A percentile compares a stretch with the other conserved stretches of the same genome.
These are phyloP conservation scores for Aquilaria malaccensis DNA, from an alignment of 345 rosid species.

Conservation along the genomic window DNA sequence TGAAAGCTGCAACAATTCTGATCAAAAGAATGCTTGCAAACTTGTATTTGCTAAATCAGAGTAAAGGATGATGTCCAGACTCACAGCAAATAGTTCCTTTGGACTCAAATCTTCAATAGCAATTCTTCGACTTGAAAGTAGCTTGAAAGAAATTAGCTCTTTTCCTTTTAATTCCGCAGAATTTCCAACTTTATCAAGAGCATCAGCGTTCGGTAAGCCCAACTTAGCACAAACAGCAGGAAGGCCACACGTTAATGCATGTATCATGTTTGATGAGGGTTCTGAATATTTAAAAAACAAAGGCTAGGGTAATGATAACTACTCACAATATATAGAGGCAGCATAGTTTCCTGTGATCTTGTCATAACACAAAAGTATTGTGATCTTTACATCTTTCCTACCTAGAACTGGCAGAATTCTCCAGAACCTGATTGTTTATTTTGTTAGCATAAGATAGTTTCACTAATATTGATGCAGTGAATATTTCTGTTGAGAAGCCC, in stretches of 20 bases:
- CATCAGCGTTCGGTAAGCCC: conserved; percentile 40
- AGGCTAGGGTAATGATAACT: no score
- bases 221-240: conserved; percentile 54
- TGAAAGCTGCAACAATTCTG: conserved; percentile 58
- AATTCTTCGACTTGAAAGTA: conserved; percentile 24
- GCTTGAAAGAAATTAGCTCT: conserved; percentile 3
- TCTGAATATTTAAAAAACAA: no score
- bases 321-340: no score
- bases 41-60: conserved; percentile 5
- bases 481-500: conserved; percentile 5
- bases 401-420: no score
- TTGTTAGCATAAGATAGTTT: not conserved
- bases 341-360: no score
- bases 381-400: no score
- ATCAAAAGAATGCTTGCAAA: conserved; percentile 12
- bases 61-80: conserved; percentile 20
- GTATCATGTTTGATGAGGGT: no score
- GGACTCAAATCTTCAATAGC: conserved; percentile 42
- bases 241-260: no score
- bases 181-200: conserved; percentile 20
- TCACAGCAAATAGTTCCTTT: conserved; percentile 54
- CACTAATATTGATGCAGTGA: not conserved
- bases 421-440: no score
- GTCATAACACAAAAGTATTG: no score
- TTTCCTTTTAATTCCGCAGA: conserved; percentile 16